Evolutionary conservation across 106 monocot genomes (phyloP), one percentile per base, ranked within the genome.

Genomic region (Dioscorea alata): DNA sequence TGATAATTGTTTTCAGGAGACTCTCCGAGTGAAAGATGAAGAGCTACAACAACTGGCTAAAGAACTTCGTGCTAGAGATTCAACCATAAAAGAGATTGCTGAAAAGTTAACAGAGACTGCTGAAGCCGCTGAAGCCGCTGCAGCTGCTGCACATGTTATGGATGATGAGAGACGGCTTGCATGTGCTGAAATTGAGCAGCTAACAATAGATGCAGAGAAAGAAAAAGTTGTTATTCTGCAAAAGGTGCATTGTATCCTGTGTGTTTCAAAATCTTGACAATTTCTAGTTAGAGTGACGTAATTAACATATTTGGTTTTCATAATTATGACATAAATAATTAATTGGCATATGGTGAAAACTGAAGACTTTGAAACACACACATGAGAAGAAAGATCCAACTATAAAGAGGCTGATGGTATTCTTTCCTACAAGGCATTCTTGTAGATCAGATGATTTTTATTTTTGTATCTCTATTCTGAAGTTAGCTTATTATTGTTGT

Each of bases 11-110:
- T 20, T 62, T 32, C 69, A 99, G 97, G 92, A 99, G 71, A 99
- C 97, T 49, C 82, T 99, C 58, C 66, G 87, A 60, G 92, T 90
- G 57, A 99, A 99, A 84, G 97, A 99, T 69, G 92, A 99, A 35
- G 92, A 99, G 65, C 71, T 99, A 18, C 87, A 83, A n/a, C 86
- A 83, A 33, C 64, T 99, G 65, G 84, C 85, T 15, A 84, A 83
- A 75, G 90, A 92, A 33, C 63, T 90, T 33, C 86, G 90, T 63
- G 86, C 87, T 48, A 65, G 89, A 67, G 85, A 99, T 83, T 79
- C 82, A 28, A 90, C 85, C 23, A 90, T 99, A 73, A 90, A 75
- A 61, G 86, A 92, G 64, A 83, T 99, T 63, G 83, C 90, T 16
- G 89, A 99, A 60, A 92, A 92, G 74, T 78, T 99, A 71, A 79